Evolutionary conservation across 495 filamentous ascomycete species (phyloP).

Genomic region (Daldinia concentrica): DNA sequence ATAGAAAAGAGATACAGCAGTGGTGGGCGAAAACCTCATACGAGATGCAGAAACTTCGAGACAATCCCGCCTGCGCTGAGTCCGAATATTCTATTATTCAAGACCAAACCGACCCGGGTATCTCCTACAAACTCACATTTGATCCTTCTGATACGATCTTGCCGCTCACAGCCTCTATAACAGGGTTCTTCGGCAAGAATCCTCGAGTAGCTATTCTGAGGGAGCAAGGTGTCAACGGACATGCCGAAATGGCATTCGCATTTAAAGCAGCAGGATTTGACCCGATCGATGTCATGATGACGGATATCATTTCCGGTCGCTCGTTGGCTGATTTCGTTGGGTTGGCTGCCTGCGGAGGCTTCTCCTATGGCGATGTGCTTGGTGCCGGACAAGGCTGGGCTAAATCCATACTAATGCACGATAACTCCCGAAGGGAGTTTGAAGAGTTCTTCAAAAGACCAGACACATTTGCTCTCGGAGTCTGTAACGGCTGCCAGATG

Average conservation of each 20-base stretch:
- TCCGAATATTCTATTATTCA: conserved; percentile 80
- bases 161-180: conserved; percentile 74
- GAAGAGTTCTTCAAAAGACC: conserved; percentile 84
- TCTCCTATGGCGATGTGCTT: conserved; percentile 96
- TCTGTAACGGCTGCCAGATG: conserved; percentile 99
- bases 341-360: conserved; percentile 93
- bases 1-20: conserved; percentile 80
- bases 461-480: conserved; percentile 92
- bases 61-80: conserved; percentile 89
- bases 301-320: conserved; percentile 81
- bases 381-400: conserved; percentile 97
- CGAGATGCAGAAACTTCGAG: conserved; percentile 88
- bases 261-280: conserved; percentile 93
- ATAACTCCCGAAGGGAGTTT: conserved; percentile 79
- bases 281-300: conserved; percentile 96
- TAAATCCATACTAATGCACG: conserved; percentile 88
- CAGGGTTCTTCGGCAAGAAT: conserved; percentile 71
- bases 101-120: conserved; percentile 81
- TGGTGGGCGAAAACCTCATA: conserved; percentile 89
- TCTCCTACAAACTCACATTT: conserved; percentile 86
- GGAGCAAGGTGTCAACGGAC: conserved; percentile 94
- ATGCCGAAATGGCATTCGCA: conserved; percentile 95
- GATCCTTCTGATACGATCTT: conserved; percentile 77
- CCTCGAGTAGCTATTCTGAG: conserved; percentile 93
- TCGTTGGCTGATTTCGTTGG: conserved; percentile 85